Evolutionary conservation across 169 alveolate genomes (phyloP).

Genomic region (Plasmodium yoelii): DNA sequence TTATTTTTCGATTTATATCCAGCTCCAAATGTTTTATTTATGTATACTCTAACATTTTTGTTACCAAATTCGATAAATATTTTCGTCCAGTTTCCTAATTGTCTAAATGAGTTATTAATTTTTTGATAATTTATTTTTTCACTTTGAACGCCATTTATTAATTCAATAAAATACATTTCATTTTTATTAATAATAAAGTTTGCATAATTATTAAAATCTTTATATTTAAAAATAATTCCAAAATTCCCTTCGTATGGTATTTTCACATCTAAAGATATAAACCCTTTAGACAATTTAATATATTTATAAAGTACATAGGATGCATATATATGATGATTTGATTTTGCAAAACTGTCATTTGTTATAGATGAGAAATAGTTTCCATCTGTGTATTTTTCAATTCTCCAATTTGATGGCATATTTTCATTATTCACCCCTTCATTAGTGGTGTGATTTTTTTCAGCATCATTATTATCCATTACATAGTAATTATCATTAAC

Average conservation of each 20-base stretch:
- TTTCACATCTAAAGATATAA: constrained; percentile 51
- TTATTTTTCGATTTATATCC: constrained; percentile 68
- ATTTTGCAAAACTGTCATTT: constrained; percentile 24
- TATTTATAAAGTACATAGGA: constrained; percentile 56
- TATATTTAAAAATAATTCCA: constrained; percentile 59
- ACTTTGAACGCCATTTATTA: constrained; percentile 26
- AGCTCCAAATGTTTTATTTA: constrained; percentile 36
- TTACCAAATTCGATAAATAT: constrained; percentile 61
- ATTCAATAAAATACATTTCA: constrained; percentile 61
- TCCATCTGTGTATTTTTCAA: constrained; percentile 64
- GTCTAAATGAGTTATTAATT: constrained; percentile 7
- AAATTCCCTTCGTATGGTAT: constrained; percentile 68
- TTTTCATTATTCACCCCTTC: neutral
- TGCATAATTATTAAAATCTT: constrained; percentile 48
- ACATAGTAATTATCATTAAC: constrained; percentile 60
- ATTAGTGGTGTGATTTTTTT: too few species aligned
- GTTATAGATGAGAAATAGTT: constrained; percentile 64
- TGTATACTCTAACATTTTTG: constrained; percentile 42
- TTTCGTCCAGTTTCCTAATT: constrained; percentile 61
- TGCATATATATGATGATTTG: constrained; percentile 44
- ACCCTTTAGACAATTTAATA: constrained; percentile 64
- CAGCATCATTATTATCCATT: constrained; percentile 26
- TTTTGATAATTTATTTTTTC: constrained; percentile 17
- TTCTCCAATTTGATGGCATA: constrained; percentile 57
- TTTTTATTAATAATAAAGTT: constrained; percentile 56